Evolutionary conservation across 768 basidiomycete genomes (phyloP).

Genomic region (Symmetrospora coprosmae): DNA sequence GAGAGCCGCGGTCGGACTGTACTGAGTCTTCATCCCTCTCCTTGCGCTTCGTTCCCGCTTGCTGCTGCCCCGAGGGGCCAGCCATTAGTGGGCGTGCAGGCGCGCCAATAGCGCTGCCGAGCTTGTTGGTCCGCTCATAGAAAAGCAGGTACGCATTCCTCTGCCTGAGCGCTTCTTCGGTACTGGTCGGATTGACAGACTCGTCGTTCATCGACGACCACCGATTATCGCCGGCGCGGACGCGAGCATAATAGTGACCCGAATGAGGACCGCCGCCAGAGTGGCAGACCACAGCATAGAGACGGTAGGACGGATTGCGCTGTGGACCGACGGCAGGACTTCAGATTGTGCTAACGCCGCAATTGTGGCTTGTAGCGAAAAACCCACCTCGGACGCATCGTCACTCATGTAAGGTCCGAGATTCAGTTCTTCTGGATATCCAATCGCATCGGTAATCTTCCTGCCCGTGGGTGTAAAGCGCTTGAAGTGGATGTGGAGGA

Average conservation of each 20-base stretch:
- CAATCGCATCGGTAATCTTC: conserved; percentile 63
- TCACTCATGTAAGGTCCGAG: conserved; percentile 72
- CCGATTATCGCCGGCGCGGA: conserved; percentile 52
- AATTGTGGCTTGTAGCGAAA: neutral
- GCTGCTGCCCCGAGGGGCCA: neutral
- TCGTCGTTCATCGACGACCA: conserved; percentile 98
- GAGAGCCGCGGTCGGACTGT: no score
- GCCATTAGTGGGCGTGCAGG: neutral
- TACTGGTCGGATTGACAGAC: conserved; percentile 41
- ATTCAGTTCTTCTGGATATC: conserved; percentile 62
- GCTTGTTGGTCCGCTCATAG: conserved; percentile 57
- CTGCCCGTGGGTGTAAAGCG: conserved; percentile 72
- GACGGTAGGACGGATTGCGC: conserved; percentile 60
- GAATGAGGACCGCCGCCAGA: conserved; percentile 84
- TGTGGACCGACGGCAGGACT: neutral
- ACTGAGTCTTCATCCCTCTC: conserved; percentile 9
- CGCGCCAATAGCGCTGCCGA: conserved; percentile 6
- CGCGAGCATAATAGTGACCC: conserved; percentile 83
- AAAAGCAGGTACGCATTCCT: conserved; percentile 86
- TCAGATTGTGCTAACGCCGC: neutral
- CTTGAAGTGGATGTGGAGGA: conserved; percentile 86
- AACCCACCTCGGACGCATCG: conserved; percentile 41
- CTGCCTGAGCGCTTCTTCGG: conserved; percentile 45
- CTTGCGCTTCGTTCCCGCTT: conserved; percentile 4
- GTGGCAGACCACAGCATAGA: conserved; percentile 87